Conservation (phyloP, 2,329 filamentous ascomycete species). For the Tolypocladium album region DNA sequence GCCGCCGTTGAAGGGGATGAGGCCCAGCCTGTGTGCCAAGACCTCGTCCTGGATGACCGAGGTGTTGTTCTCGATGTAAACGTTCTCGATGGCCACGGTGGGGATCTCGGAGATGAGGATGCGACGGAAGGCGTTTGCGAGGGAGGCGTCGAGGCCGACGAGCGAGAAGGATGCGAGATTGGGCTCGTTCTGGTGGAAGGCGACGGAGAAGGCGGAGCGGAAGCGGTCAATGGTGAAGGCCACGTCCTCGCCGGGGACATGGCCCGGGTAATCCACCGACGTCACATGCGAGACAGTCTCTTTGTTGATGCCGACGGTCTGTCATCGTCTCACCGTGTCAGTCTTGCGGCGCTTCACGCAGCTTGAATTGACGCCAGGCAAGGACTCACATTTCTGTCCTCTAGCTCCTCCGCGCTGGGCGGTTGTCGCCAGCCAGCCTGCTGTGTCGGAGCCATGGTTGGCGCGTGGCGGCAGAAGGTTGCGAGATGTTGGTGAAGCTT, state of each 20-base stretch:
- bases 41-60: slow-evolving; percentile 98
- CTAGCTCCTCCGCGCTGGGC: slow-evolving; percentile 45
- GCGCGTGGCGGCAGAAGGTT: neutral
- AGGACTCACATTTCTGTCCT: slow-evolving; percentile 46
- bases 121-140: slow-evolving; percentile 94
- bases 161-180: slow-evolving; percentile 81
- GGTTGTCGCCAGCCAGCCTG: slow-evolving; percentile 22
- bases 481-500: neutral
- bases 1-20: slow-evolving; percentile 79
- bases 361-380: neutral
- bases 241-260: slow-evolving; percentile 81
- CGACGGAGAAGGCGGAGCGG: slow-evolving; percentile 55
- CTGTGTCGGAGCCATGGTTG: slow-evolving; percentile 20
- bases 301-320: slow-evolving; percentile 79
- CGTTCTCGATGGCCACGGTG: slow-evolving; percentile 85
- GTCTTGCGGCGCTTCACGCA: neutral
- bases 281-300: slow-evolving; percentile 86
- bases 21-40: slow-evolving; percentile 76
- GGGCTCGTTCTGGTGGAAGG: slow-evolving; percentile 75
- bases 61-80: slow-evolving; percentile 93
- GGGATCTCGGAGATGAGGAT: slow-evolving; percentile 93
- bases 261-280: slow-evolving; percentile 85
- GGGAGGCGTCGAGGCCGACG: slow-evolving; percentile 79
- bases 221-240: slow-evolving; percentile 70
- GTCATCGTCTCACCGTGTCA: slow-evolving; percentile 6